phyloP scores from a whole-genome alignment of 305 asterid species.

The Solanum hybrid region DNA sequence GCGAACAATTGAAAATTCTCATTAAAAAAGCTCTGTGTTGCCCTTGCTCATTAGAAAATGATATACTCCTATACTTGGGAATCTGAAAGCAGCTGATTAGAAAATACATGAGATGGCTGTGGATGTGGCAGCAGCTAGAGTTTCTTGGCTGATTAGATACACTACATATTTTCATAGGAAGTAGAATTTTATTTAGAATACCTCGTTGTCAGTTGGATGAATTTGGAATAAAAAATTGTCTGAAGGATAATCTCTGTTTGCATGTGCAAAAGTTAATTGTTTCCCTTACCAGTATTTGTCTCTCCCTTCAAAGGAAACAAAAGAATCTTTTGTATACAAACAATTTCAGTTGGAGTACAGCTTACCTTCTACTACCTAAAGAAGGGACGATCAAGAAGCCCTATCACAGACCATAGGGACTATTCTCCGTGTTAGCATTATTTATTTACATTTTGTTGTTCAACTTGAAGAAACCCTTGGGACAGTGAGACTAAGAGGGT shows the following conservation, averaged over 20 bases:
- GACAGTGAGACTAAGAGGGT: not conserved
- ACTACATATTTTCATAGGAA: not conserved
- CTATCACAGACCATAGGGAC: not conserved
- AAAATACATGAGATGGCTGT: not conserved
- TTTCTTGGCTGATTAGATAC: not conserved
- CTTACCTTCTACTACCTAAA: not conserved
- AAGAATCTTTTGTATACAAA: not conserved
- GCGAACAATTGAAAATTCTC: constrained; percentile 2
- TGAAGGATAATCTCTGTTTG: not conserved
- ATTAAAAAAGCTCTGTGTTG: not conserved
- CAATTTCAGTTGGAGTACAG: not conserved
- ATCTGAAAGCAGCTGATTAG: not conserved
- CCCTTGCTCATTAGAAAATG: not conserved
- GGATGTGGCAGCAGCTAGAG: not conserved
- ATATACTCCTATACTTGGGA: not conserved
- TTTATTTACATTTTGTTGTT: not conserved
- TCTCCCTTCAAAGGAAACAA: not conserved
- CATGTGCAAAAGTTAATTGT: not conserved
- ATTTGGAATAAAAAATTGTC: not conserved
- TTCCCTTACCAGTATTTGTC: not conserved
- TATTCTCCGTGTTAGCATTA: not conserved
- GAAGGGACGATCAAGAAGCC: not conserved
- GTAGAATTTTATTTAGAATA: not conserved
- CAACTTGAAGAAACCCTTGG: not conserved
- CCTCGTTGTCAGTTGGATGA: not conserved